Conservation (phyloP, 768 basidiomycete species). For the Asterophora parasitica region DNA sequence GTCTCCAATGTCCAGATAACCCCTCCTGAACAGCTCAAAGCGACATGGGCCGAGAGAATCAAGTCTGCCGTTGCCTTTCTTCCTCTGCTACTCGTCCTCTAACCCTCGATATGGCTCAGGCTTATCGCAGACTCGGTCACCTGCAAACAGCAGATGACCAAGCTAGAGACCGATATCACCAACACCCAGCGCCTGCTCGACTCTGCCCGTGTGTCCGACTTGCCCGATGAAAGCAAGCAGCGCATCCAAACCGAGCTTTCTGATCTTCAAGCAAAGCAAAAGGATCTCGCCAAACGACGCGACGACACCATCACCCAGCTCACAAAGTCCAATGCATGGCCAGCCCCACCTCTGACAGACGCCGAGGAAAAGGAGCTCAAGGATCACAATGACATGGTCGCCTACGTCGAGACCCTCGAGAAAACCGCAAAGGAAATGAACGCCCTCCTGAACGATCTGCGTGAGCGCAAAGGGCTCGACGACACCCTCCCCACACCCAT, state of each 20-base stretch:
- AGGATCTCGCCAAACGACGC: constrained; percentile 17
- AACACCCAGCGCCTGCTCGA: constrained; percentile 11
- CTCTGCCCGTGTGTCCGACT: constrained; percentile 7
- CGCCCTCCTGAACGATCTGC: constrained; percentile 14
- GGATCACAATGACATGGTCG: constrained; percentile 18
- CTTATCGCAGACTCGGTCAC: constrained; percentile 7
- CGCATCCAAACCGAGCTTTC: constrained; percentile 13
- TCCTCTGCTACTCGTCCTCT: neutral
- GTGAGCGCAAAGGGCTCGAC: constrained; percentile 1
- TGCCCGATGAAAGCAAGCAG: constrained; percentile 15
- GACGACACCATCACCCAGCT: constrained; percentile 15
- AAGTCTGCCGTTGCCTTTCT: constrained; percentile 13
- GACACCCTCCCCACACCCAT: constrained; percentile 2
- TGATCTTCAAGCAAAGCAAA: constrained; percentile 17
- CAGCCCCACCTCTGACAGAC: constrained; percentile 19
- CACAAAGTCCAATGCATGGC: constrained; percentile 25
- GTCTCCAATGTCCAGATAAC: constrained; percentile 4
- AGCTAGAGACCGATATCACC: constrained; percentile 18
- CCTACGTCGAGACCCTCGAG: constrained; percentile 19
- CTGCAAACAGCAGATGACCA: constrained; percentile 10
- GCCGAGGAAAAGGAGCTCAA: constrained; percentile 15
- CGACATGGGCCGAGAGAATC: constrained; percentile 22
- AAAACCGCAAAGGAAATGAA: constrained; percentile 20
- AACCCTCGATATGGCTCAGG: constrained; percentile 5
- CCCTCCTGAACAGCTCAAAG: constrained; percentile 14